Base-by-base conservation (phyloP, 352 stramenopile genomes). In the Globisporangium canariense region DNA sequence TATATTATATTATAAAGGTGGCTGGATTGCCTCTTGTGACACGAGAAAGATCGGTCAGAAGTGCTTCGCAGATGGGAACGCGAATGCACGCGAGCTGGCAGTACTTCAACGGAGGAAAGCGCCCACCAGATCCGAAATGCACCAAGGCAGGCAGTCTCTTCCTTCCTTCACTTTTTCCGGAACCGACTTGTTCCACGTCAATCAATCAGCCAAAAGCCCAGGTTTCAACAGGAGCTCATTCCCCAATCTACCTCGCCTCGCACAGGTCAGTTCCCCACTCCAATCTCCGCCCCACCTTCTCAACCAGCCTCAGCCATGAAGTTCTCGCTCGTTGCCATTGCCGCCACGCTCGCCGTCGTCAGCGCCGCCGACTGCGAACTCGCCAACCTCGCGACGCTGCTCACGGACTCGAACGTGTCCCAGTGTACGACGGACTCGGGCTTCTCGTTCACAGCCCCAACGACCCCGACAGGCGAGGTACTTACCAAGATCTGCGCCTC, bases 401-500 rank as follows among this genome's bases (percentile, higher is more conserved):
- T 67, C 20, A 38, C 40, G 0, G n/a, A 62, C 55, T 3, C 40
- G 3, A 62, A 62, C 22, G 34, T 63, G 3, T 9, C 45, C 9
- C 25, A 20, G 2, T 67, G 62, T 6, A 36, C 62, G 13, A 14
- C 14, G 62, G 75, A 41, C 71, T 79, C 55, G 67, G 79, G 50
- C 32, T 81, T 36, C 57, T 81, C 46, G 54, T 55, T 63, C 58
- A 38, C 45, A 32, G 8, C 62, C 1, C 41, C 36, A 5, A 13
- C 54, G 3, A 45, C 28, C 9, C 67, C 70, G 1, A 60, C 62
- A 0, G 64, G 16, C 4, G 58, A 61, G 0, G 49, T 30, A 2
- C 36, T 70, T n/a, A 22, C 67, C 18, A 67, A 74, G 67, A 41
- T 76, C 14, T 79, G 73, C 47, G n/a, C 54, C 18, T 67, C 63